A percentile compares a stretch with the other conserved stretches of the same genome.
phyloP scores from a whole-genome alignment of 1,284 basidiomycete species.

The Puccinia brachypodii region DNA sequence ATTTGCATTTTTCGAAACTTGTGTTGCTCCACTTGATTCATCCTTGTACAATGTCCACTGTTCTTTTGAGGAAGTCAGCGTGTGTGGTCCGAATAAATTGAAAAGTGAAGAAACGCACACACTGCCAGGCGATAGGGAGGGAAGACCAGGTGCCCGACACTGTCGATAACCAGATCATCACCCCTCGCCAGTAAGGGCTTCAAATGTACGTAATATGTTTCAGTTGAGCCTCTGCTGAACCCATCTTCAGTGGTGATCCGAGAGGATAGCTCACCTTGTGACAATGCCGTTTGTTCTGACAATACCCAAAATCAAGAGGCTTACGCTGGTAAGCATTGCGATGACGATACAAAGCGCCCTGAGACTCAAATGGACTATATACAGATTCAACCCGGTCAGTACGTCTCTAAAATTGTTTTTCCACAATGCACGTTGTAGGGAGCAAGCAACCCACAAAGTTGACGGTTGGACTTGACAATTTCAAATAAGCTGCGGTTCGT shows the following conservation, averaged over 20 bases:
- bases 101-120: background rate
- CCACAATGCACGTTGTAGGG: too few species aligned
- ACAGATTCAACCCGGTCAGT: too few species aligned
- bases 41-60: background rate
- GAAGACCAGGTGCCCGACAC: background rate
- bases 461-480: too few species aligned
- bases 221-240: background rate
- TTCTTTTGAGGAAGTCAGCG: background rate
- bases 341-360: background rate
- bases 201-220: background rate
- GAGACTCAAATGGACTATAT: background rate
- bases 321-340: background rate
- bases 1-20: background rate
- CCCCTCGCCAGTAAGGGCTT: background rate
- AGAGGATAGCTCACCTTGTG: background rate
- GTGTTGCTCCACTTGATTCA: background rate
- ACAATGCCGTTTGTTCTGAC: background rate
- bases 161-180: background rate
- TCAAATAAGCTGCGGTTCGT: too few species aligned
- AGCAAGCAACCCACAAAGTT: too few species aligned
- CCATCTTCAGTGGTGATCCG: background rate
- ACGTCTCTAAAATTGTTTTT: too few species aligned
- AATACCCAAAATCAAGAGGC: background rate
- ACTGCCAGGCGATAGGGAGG: background rate
- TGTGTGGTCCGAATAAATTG: too few species aligned